Evolutionary conservation across 768 basidiomycete genomes (phyloP).

Genomic region (Lactarius hengduanensis): DNA sequence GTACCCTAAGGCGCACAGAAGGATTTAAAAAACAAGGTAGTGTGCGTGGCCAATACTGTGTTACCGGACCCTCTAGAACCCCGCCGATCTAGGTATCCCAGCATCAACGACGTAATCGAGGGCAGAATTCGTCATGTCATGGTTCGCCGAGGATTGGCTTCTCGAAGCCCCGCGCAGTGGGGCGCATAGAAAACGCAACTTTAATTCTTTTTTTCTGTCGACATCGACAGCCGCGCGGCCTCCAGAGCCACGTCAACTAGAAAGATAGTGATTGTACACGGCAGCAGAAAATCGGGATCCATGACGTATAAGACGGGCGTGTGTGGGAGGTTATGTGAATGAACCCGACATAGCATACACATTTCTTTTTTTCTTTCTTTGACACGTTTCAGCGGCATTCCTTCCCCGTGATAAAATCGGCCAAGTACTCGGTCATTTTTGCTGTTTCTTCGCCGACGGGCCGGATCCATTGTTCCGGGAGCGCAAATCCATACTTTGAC

Average conservation of each 20-base stretch:
- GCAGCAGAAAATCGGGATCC: not conserved
- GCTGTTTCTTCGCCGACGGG: slow-evolving; percentile 78
- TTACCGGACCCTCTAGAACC: too few relatives aligned
- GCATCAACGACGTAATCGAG: not conserved
- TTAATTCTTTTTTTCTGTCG: not conserved
- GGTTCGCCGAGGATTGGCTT: not conserved
- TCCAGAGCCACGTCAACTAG: not conserved
- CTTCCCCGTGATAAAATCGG: slow-evolving; percentile 56
- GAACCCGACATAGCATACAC: not conserved
- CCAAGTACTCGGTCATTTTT: slow-evolving; percentile 62
- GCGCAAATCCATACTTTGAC: slow-evolving; percentile 68
- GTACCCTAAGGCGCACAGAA: too few relatives aligned
- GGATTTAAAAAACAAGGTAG: too few relatives aligned
- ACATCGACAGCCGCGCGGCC: not conserved
- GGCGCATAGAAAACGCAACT: not conserved
- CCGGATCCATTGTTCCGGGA: slow-evolving; percentile 69
- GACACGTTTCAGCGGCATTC: slow-evolving; percentile 28
- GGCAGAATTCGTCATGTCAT: too few relatives aligned
- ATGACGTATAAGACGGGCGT: not conserved
- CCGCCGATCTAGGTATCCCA: too few relatives aligned
- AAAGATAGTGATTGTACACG: not conserved
- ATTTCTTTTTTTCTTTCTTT: not conserved
- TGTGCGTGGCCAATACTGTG: too few relatives aligned
- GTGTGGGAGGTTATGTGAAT: not conserved
- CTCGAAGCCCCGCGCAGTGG: too few relatives aligned